Evolutionary conservation across 1,284 basidiomycete genomes (phyloP), one percentile per base, ranked within the genome.

Genomic region (Heterobasidion occidentale): DNA sequence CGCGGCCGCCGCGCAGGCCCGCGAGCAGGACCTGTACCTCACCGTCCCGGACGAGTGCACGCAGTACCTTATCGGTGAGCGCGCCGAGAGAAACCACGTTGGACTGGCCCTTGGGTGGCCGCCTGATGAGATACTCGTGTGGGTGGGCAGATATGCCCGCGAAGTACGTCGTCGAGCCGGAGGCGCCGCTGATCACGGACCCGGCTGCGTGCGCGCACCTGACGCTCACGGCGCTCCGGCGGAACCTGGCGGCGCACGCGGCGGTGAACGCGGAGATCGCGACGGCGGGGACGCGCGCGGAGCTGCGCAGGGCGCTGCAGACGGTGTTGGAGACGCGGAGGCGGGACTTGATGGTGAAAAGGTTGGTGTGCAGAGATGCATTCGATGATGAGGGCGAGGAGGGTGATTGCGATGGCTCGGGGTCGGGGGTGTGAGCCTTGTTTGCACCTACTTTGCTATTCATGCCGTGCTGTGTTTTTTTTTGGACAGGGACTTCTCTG

Each of bases 221-320:
- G 11, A 76, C 79, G 11, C 58, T 64, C 7, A 67, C 70, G 0
- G 80, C 78, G 0, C 69, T 86, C 36, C 74, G 75, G 61, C 71
- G 77, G 15, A 86, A 86, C 62, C 73, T 87, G 7, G 68, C 69
- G 17, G 83, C 75, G 1, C 83, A 86, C 63, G 67, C 68, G 1
- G 60, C 54, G 4, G 19, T 48, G 19, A 48, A 17, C 46, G 15
- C 46, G 15, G 42, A 53, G 15, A 53, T 53, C 42, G 36, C 19
- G 14, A 34, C 33, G 20, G 45, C 17, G 7, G 52, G 52, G 20
- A 27, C 52, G 15, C 42, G 45, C 19, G 38, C 52, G 14, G 19
- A 53, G 42, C 42, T 53, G 17, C n/a, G 15, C 20, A 35, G n/a
- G 12, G 38, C 19, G 44, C 52, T 53, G 52, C 9, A 53, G 15